These are phyloP conservation scores for Peronosclerospora sorghi DNA, from an alignment of 352 stramenopile genomes.

Conservation along the genomic window DNA sequence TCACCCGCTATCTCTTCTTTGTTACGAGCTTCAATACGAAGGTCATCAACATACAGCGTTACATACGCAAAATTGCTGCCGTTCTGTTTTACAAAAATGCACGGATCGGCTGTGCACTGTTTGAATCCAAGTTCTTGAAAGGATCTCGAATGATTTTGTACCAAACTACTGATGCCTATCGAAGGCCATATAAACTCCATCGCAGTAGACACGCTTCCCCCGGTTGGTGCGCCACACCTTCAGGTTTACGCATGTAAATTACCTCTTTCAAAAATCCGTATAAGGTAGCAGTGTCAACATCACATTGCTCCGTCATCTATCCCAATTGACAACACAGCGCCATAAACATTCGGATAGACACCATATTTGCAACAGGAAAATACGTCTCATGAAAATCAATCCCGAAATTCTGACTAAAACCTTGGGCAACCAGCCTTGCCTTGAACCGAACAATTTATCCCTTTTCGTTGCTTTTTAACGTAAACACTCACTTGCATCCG, in stretches of 20 bases:
- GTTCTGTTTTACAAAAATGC: background rate
- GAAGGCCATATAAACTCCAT: background rate
- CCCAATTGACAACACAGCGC: conserved; percentile 7
- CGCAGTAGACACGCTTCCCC: conserved; percentile 9
- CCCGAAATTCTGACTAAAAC: conserved; percentile 10
- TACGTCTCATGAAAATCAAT: conserved; percentile 13
- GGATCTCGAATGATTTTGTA: conserved; percentile 14
- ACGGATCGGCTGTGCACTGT: conserved; percentile 1
- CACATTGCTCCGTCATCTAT: conserved; percentile 11
- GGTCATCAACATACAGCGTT: conserved; percentile 5
- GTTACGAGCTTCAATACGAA: background rate
- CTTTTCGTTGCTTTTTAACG: too few species aligned
- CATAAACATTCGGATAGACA: conserved; percentile 5
- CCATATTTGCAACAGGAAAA: too few species aligned
- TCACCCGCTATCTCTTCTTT: background rate
- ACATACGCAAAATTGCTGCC: background rate
- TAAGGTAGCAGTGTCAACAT: conserved; percentile 25
- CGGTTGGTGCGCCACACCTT: too few species aligned
- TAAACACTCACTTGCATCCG: too few species aligned
- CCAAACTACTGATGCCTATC: conserved; percentile 8
- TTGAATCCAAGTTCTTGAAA: conserved; percentile 1
- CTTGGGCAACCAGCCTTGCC: conserved; percentile 15
- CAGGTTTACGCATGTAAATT: conserved; percentile 8
- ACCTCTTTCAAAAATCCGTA: conserved; percentile 19
- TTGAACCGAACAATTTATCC: conserved; percentile 10